Evolutionary conservation across 495 filamentous ascomycete species (phyloP).

Genomic region (Aspergillus asperescens): DNA sequence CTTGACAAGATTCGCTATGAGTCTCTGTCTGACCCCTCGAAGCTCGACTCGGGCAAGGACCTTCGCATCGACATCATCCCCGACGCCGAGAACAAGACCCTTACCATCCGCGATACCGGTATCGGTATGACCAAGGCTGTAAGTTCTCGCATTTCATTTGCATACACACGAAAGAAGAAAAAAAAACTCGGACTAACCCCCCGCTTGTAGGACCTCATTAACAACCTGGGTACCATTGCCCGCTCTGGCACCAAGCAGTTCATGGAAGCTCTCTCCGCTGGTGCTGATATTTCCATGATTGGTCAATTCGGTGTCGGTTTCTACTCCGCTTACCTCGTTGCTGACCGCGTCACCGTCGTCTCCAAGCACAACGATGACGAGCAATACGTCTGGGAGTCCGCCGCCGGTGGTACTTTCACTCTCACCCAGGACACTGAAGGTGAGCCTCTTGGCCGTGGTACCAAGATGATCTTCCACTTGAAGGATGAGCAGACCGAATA

Average conservation of each 20-base stretch:
- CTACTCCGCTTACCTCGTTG: constrained; percentile 99
- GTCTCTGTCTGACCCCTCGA: constrained; percentile 91
- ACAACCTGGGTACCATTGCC: constrained; percentile 99
- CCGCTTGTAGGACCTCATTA: constrained; percentile 79
- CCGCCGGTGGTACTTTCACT: constrained; percentile 95
- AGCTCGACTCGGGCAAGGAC: constrained; percentile 95
- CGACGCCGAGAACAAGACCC: constrained; percentile 91
- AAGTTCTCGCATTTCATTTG: constrained; percentile 40
- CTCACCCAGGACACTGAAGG: constrained; percentile 86
- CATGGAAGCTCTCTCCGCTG: constrained; percentile 97
- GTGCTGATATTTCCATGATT: constrained; percentile 99
- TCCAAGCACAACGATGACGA: constrained; percentile 99
- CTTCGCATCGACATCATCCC: constrained; percentile 98
- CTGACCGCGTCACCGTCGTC: constrained; percentile 89
- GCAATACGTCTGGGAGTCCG: constrained; percentile 99
- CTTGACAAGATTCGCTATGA: constrained; percentile 99
- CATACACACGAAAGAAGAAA: not conserved
- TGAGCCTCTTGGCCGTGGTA: constrained; percentile 85
- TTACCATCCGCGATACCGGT: constrained; percentile 95
- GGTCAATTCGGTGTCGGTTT: constrained; percentile 99
- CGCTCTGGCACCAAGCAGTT: constrained; percentile 99
- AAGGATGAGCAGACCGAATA: constrained; percentile 99
- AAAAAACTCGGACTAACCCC: not conserved
- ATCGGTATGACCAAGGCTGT: constrained; percentile 99
- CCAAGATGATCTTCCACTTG: constrained; percentile 95